Percentiles rank a stretch among this genome's conserved stretches.
These are phyloP conservation scores for Penicillium brevicompactum DNA, from an alignment of 2,329 filamentous ascomycete species.

Conservation along the genomic window DNA sequence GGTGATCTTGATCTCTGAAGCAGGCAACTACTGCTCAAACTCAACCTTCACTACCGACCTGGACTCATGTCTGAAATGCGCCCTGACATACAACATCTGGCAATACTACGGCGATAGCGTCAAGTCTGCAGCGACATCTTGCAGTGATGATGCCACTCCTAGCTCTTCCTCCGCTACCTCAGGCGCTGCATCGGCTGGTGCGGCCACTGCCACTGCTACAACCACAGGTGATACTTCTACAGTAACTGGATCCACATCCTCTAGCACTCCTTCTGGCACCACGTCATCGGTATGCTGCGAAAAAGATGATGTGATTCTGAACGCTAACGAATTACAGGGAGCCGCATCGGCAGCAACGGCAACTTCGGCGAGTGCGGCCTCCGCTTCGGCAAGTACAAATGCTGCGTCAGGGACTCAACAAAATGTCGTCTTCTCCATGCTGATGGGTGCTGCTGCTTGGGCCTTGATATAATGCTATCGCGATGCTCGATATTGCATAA, in stretches of 20 bases:
- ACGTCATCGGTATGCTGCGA: not conserved
- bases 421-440: not conserved
- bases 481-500: not conserved
- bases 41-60: slow-evolving; percentile 31
- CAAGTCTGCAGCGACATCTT: slow-evolving; percentile 36
- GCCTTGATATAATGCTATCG: not conserved
- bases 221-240: not conserved
- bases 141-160: slow-evolving; percentile 28
- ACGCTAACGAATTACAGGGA: not conserved
- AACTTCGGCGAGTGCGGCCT: not conserved
- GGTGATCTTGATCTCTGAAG: slow-evolving; percentile 27
- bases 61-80: slow-evolving; percentile 45
- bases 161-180: not conserved
- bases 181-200: not conserved
- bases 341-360: not conserved
- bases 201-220: not conserved
- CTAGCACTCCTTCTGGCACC: not conserved
- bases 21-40: slow-evolving; percentile 28
- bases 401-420: slow-evolving; percentile 1
- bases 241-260: not conserved
- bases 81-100: slow-evolving; percentile 49
- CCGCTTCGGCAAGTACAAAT: not conserved
- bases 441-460: slow-evolving; percentile 4
- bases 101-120: slow-evolving; percentile 46
- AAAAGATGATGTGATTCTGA: not conserved